Percentiles rank a stretch among this genome's conserved stretches.
phyloP scores from a whole-genome alignment of 2,329 filamentous ascomycete genomes.

The Setomelanomma holmii region DNA sequence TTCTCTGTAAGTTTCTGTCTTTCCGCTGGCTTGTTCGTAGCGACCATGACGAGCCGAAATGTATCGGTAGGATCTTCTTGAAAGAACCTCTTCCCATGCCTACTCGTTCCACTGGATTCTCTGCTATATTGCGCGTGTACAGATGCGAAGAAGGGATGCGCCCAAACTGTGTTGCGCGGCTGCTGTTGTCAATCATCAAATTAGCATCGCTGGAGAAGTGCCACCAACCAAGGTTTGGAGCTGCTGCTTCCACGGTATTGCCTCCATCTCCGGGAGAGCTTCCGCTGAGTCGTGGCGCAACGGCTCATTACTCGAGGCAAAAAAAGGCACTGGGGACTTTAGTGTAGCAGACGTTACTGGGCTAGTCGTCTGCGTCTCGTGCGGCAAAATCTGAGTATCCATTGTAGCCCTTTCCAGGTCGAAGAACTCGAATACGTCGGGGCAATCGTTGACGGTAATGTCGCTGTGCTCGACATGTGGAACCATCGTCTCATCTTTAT shows the following conservation, averaged over 20 bases:
- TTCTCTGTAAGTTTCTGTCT: not conserved
- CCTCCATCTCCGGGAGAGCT: too few relatives aligned
- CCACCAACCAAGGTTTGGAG: too few relatives aligned
- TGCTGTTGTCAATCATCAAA: too few relatives aligned
- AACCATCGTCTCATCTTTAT: not conserved
- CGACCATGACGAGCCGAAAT: not conserved
- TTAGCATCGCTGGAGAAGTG: too few relatives aligned
- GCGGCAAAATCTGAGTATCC: not conserved
- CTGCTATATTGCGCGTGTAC: too few relatives aligned
- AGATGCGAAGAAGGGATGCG: too few relatives aligned
- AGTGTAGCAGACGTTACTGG: not conserved
- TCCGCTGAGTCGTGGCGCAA: not conserved
- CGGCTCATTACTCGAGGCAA: not conserved
- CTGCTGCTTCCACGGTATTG: too few relatives aligned
- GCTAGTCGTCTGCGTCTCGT: not conserved
- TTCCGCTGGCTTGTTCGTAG: not conserved
- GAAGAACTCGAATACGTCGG: slow-evolving; percentile 5
- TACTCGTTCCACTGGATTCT: too few relatives aligned
- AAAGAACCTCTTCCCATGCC: not conserved
- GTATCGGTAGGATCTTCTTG: not conserved
- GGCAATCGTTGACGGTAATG: not conserved
- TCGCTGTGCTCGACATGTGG: not conserved
- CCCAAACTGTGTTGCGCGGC: too few relatives aligned
- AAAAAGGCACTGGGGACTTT: not conserved
- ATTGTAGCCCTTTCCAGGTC: slow-evolving; percentile 1